Conservation (phyloP, 805 yeast species). For the Sugiyamaella marilandica region DNA sequence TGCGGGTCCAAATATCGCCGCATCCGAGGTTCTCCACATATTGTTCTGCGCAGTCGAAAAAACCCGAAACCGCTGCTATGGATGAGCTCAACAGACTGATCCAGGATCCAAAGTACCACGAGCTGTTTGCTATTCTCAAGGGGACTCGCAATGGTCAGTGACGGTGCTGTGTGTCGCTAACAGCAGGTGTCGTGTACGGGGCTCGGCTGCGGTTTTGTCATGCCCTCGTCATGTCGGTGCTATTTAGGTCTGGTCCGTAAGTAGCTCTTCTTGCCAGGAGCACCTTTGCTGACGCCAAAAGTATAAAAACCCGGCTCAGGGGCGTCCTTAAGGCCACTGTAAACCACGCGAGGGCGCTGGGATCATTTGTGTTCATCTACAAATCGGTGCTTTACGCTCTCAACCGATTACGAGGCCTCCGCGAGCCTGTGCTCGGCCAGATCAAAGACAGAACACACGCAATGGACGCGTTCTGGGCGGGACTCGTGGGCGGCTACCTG, state of each 20-base stretch:
- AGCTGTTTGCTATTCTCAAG: conserved; percentile 35
- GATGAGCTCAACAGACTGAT: conserved; percentile 25
- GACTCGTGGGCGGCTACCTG: conserved; percentile 37
- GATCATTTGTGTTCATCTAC: conserved; percentile 51
- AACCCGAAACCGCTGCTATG: too few relatives aligned
- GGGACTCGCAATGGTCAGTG: conserved; percentile 39
- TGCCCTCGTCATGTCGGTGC: conserved; percentile 55
- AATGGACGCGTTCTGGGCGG: conserved; percentile 32
- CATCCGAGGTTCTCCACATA: conserved; percentile 4
- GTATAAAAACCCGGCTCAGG: conserved; percentile 39
- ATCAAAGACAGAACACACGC: conserved; percentile 18
- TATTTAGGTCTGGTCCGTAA: conserved; percentile 50
- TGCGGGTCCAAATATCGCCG: neutral
- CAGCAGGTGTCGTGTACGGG: conserved; percentile 51
- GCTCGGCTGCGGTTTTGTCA: conserved; percentile 59
- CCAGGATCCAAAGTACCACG: conserved; percentile 34
- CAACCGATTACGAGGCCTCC: conserved; percentile 19
- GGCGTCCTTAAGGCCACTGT: conserved; percentile 49
- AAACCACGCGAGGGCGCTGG: conserved; percentile 53
- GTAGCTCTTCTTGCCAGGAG: conserved; percentile 7
- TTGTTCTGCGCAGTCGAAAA: neutral
- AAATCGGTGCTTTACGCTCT: conserved; percentile 35
- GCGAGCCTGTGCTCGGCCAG: conserved; percentile 9
- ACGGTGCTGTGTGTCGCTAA: conserved; percentile 28
- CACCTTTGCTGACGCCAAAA: conserved; percentile 3